phyloP scores from a whole-genome alignment of 495 filamentous ascomycete genomes.

The Aspergillus olivimuriae region DNA sequence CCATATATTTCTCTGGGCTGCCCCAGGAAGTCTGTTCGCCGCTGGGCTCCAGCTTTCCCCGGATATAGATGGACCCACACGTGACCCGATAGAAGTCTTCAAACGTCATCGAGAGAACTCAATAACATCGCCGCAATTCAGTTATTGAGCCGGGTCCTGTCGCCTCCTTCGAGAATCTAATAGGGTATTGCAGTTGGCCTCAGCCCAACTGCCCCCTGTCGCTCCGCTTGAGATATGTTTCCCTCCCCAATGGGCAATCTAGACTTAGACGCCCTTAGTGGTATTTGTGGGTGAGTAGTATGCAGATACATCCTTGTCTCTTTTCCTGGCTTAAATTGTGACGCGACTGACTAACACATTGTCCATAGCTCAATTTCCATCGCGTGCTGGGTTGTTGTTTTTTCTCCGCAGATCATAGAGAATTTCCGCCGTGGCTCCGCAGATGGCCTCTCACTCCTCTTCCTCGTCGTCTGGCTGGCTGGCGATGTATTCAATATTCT shows the following conservation, averaged over 20 bases:
- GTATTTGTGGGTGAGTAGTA: slow-evolving; percentile 66
- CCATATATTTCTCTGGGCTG: too few species aligned
- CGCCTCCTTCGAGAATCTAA: background rate
- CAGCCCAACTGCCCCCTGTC: slow-evolving; percentile 8
- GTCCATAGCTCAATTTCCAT: slow-evolving; percentile 76
- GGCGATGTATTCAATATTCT: slow-evolving; percentile 98
- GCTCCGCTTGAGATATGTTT: slow-evolving; percentile 47
- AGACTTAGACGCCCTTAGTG: slow-evolving; percentile 80
- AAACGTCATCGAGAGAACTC: slow-evolving; percentile 7
- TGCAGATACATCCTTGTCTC: too few species aligned
- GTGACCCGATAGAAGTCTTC: slow-evolving; percentile 1
- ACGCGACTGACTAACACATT: too few species aligned
- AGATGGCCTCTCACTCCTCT: slow-evolving; percentile 82
- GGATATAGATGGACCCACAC: too few species aligned
- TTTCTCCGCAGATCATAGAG: slow-evolving; percentile 93
- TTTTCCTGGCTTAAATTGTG: too few species aligned
- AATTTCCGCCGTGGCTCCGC: slow-evolving; percentile 85
- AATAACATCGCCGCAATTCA: background rate
- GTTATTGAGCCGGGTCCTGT: background rate
- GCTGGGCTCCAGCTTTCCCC: too few species aligned
- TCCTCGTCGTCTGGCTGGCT: slow-evolving; percentile 82
- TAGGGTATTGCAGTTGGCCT: background rate
- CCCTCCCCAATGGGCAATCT: slow-evolving; percentile 61
- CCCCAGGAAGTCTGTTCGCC: too few species aligned
- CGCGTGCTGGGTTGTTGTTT: slow-evolving; percentile 96